A percentile compares a stretch with the other conserved stretches of the same genome.
Conservation (phyloP, 2,329 filamentous ascomycete species). For the Monosporascus sp. region DNA sequence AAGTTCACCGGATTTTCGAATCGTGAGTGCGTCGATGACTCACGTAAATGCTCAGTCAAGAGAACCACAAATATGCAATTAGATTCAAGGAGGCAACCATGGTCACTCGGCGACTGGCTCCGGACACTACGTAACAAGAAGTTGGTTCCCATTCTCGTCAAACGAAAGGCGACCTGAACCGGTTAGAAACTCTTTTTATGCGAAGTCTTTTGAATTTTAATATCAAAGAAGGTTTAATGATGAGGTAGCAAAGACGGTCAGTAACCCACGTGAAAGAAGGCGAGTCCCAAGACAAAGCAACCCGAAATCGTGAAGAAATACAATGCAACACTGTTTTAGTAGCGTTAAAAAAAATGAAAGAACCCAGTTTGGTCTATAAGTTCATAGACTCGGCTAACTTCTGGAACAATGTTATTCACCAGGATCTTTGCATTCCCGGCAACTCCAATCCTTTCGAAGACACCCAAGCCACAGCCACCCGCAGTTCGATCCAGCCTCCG, state of each 20-base stretch:
- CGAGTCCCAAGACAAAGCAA: background rate
- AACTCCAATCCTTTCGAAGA: background rate
- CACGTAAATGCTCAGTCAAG: too few species aligned
- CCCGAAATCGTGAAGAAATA: background rate
- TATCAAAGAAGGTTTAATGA: background rate
- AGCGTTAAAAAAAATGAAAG: background rate
- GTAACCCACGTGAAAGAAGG: background rate
- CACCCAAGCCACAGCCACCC: background rate
- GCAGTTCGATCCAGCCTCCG: too few species aligned
- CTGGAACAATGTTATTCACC: background rate
- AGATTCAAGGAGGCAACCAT: too few species aligned
- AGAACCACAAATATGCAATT: too few species aligned
- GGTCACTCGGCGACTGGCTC: too few species aligned
- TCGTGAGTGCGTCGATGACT: too few species aligned
- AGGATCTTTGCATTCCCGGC: background rate
- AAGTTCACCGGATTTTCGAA: too few species aligned
- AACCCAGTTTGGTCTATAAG: background rate
- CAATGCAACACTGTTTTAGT: background rate
- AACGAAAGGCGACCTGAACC: too few species aligned
- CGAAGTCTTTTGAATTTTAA: background rate
- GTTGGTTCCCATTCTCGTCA: too few species aligned
- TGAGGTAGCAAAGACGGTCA: background rate
- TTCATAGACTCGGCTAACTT: background rate
- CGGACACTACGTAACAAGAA: too few species aligned
- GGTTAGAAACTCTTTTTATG: too few species aligned